Evolutionary conservation across 1,139 yeast genomes (phyloP).

Genomic region (Spathaspora sp.): DNA sequence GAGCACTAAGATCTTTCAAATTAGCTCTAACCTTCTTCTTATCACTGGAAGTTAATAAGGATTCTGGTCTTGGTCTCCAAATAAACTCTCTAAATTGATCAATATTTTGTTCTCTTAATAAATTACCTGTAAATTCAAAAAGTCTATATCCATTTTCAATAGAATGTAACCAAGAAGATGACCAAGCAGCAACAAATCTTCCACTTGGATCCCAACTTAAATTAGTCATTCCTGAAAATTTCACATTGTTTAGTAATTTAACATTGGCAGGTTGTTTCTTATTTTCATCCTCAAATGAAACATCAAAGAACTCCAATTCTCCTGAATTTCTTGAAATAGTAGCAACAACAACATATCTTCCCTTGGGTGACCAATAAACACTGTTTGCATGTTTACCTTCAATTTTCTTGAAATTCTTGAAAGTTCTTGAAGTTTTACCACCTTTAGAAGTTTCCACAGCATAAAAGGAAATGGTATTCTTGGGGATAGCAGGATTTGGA

Average conservation of each 20-base stretch:
- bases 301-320: slow-evolving; percentile 83
- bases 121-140: slow-evolving; percentile 79
- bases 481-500: slow-evolving; percentile 68
- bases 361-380: slow-evolving; percentile 88
- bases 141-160: slow-evolving; percentile 90
- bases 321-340: slow-evolving; percentile 64
- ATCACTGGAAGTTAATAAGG: slow-evolving; percentile 72
- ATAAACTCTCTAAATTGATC: slow-evolving; percentile 86
- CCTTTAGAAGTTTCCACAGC: slow-evolving; percentile 91
- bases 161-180: slow-evolving; percentile 81
- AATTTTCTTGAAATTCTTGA: slow-evolving; percentile 44
- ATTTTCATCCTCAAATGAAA: slow-evolving; percentile 73
- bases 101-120: slow-evolving; percentile 70
- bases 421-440: slow-evolving; percentile 58
- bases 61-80: slow-evolving; percentile 97
- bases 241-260: slow-evolving; percentile 62
- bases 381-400: slow-evolving; percentile 71
- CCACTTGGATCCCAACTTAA: slow-evolving; percentile 97
- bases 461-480: slow-evolving; percentile 74
- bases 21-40: slow-evolving; percentile 89
- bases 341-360: slow-evolving; percentile 83
- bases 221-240: slow-evolving; percentile 79
- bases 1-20: slow-evolving; percentile 84
- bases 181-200: slow-evolving; percentile 84
- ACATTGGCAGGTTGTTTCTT: slow-evolving; percentile 55